Percentiles rank a stretch among this genome's conserved stretches.
phyloP scores from a whole-genome alignment of 2,329 filamentous ascomycete genomes.

The Cercospora nicotianae region DNA sequence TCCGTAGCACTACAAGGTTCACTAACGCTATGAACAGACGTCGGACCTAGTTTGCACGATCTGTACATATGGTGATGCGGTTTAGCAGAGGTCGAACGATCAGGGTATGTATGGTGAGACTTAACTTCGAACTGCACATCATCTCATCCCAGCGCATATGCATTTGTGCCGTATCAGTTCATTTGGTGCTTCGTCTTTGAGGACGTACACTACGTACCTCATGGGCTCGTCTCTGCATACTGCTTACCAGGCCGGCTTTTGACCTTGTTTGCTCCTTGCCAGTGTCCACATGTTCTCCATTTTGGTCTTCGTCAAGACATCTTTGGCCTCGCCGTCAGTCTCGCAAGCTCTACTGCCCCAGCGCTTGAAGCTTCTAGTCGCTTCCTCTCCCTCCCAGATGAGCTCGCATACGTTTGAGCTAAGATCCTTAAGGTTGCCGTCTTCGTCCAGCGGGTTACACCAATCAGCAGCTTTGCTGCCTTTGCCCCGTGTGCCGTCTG shows the following conservation, averaged over 20 bases:
- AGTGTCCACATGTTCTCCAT: slow-evolving; percentile 95
- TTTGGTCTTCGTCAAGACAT: slow-evolving; percentile 74
- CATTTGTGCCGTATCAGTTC: slow-evolving; percentile 6
- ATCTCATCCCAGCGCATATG: not conserved
- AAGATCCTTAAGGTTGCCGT: slow-evolving; percentile 77
- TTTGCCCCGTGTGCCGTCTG: slow-evolving; percentile 35
- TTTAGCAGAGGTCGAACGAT: not conserved
- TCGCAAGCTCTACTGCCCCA: slow-evolving; percentile 92
- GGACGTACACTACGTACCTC: slow-evolving; percentile 7
- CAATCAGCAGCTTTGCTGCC: slow-evolving; percentile 66
- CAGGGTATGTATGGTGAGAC: not conserved
- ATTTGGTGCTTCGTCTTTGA: not conserved
- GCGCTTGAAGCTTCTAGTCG: slow-evolving; percentile 75
- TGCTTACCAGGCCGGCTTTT: slow-evolving; percentile 3
- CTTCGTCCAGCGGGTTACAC: slow-evolving; percentile 76
- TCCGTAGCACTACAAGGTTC: not conserved
- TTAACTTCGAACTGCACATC: not conserved
- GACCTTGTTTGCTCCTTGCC: slow-evolving; percentile 62
- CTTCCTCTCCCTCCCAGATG: slow-evolving; percentile 89
- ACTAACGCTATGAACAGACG: not conserved
- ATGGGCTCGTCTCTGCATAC: slow-evolving; percentile 1
- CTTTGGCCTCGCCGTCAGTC: slow-evolving; percentile 83
- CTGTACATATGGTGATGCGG: not conserved
- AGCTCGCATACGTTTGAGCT: slow-evolving; percentile 77
- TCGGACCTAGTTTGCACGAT: not conserved